Evolutionary conservation across 306 rosid genomes (phyloP).

Genomic region (Chamaecrista fasciculata): DNA sequence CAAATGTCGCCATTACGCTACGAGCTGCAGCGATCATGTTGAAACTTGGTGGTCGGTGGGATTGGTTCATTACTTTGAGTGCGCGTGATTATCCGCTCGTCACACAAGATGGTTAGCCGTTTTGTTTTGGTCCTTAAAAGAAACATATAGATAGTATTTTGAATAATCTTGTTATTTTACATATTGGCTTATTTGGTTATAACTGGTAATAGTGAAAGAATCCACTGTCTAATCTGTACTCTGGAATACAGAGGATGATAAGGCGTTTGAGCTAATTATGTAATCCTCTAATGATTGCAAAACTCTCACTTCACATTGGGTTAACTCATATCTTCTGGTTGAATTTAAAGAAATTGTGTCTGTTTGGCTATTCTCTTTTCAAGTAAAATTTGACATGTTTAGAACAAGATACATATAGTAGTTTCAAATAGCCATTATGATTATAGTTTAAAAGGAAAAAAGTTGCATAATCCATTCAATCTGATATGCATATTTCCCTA

Average conservation of each 20-base stretch:
- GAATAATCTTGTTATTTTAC: not conserved
- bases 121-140: slow-evolving; percentile 18
- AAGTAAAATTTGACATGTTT: slow-evolving; percentile 8
- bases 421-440: not conserved
- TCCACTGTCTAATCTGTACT: not conserved
- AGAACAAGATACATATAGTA: not conserved
- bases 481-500: not conserved
- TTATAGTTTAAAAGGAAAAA: not conserved
- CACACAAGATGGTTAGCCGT: slow-evolving; percentile 86
- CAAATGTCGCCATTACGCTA: slow-evolving; percentile 63
- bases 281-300: not conserved
- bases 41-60: slow-evolving; percentile 77
- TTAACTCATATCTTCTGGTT: not conserved
- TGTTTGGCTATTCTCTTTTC: not conserved
- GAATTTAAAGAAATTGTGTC: not conserved
- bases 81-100: slow-evolving; percentile 85
- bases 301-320: not conserved
- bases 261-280: no score
- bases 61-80: slow-evolving; percentile 84
- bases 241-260: not conserved
- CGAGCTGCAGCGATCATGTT: slow-evolving; percentile 86
- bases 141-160: not conserved
- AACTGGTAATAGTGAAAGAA: not conserved
- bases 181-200: not conserved
- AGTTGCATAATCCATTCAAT: not conserved